Percentiles rank a stretch among this genome's conserved stretches.
Evolutionary conservation across 257 asterid genomes (phyloP).

Genomic region (Eucommia ulmoides): DNA sequence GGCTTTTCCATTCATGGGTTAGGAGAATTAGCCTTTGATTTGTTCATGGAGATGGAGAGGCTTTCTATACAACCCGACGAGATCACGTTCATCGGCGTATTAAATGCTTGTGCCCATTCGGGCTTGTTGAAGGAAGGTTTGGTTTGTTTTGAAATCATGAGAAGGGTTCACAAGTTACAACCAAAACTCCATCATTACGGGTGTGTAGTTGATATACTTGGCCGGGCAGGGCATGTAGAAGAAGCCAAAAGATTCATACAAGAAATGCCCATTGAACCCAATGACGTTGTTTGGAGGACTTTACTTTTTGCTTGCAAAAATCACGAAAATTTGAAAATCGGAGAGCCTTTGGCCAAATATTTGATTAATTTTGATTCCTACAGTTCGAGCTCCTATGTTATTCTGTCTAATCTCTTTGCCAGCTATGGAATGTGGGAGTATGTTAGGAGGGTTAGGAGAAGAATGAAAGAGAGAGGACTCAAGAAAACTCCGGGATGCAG

Average conservation of each 20-base stretch:
- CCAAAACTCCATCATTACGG: slow-evolving; percentile 79
- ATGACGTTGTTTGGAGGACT: slow-evolving; percentile 57
- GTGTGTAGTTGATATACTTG: slow-evolving; percentile 72
- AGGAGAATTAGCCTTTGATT: slow-evolving; percentile 54
- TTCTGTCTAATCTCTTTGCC: slow-evolving; percentile 68
- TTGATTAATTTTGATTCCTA: slow-evolving; percentile 28
- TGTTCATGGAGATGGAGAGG: slow-evolving; percentile 64
- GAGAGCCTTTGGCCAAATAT: slow-evolving; percentile 46
- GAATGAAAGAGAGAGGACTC: slow-evolving; percentile 52
- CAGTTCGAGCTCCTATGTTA: slow-evolving; percentile 57
- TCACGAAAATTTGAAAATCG: slow-evolving; percentile 36
- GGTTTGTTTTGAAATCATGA: slow-evolving; percentile 61
- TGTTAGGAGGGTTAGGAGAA: slow-evolving; percentile 40
- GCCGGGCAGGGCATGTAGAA: slow-evolving; percentile 55
- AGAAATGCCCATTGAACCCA: slow-evolving; percentile 70
- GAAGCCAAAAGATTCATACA: slow-evolving; percentile 48
- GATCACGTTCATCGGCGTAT: slow-evolving; percentile 52
- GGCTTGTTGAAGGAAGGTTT: slow-evolving; percentile 85
- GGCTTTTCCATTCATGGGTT: slow-evolving; percentile 74
- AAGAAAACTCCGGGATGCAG: slow-evolving; percentile 71
- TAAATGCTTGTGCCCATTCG: slow-evolving; percentile 79
- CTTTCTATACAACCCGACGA: slow-evolving; percentile 47
- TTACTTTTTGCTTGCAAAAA: slow-evolving; percentile 55
- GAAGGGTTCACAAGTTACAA: slow-evolving; percentile 40
- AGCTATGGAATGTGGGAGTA: slow-evolving; percentile 57